Evolutionary conservation across 2,329 filamentous ascomycete genomes (phyloP).

Genomic region (Cladosporium colombiae): DNA sequence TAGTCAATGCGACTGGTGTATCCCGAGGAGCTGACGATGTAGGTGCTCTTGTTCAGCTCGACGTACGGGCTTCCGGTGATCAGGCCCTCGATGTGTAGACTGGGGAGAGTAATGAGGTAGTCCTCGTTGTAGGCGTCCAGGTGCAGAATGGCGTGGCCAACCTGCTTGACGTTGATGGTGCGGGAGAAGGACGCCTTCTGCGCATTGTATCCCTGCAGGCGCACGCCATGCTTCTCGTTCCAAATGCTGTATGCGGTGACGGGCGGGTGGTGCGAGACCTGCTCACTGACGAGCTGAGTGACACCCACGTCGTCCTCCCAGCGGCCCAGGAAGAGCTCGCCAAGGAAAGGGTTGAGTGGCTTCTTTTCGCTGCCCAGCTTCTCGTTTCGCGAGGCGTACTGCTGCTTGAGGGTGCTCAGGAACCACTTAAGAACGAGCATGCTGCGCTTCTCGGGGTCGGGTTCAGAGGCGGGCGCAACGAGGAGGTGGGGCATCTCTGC

Average conservation of each 20-base stretch:
- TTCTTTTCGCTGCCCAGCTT: conserved; percentile 92
- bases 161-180: conserved; percentile 82
- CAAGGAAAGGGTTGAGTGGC: conserved; percentile 92
- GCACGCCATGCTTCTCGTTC: conserved; percentile 79
- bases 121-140: conserved; percentile 68
- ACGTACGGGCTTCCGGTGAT: conserved; percentile 85
- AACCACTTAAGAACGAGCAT: conserved; percentile 96
- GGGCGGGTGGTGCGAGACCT: conserved; percentile 95
- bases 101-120: conserved; percentile 88
- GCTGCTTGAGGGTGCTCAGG: conserved; percentile 86
- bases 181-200: conserved; percentile 94
- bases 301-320: conserved; percentile 83
- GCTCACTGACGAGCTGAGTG: conserved; percentile 86
- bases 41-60: conserved; percentile 81
- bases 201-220: conserved; percentile 81
- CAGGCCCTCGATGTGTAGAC: conserved; percentile 89
- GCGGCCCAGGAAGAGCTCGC: conserved; percentile 87
- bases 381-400: conserved; percentile 75
- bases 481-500: conserved; percentile 65
- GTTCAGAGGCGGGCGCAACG: conserved; percentile 76
- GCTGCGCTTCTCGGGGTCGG: conserved; percentile 78
- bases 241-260: conserved; percentile 92
- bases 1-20: conserved; percentile 91
- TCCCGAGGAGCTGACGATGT: conserved; percentile 83
- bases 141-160: conserved; percentile 79